Evolutionary conservation across 768 basidiomycete species (phyloP), one percentile per base, ranked within the genome.

Genomic region (Pseudohyphozyma bogoriensis): DNA sequence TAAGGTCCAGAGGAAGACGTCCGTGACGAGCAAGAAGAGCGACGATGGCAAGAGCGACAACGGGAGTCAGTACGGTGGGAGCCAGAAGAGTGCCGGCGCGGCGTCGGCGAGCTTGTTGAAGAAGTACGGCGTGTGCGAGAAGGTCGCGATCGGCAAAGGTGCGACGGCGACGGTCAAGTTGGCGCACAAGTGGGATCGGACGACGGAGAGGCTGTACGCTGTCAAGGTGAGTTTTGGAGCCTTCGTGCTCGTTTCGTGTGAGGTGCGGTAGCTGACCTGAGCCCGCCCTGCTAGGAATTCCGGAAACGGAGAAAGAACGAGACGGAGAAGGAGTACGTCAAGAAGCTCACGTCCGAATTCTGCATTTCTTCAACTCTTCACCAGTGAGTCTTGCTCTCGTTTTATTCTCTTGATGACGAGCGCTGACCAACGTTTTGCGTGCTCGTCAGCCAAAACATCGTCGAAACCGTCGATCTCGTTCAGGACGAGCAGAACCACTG

Each of bases 261-360:
- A 46, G 8, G 49, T 9, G 5, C 7, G 13, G 33, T n/a, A 18
- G 45, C 58, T 39, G 20, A 37, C 42, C n/a, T 32, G 26, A 26
- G 26, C n/a, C 13, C 20, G 4, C 28, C 16, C 29, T 40, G 50
- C 32, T 58, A 93, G 90, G 93, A 99, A 76, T 99, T 99, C 79
- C 86, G 93, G 55, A 96, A 95, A 74, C 83, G 93, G 64, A 83
- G 93, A 69, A 93, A 92, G 82, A 95, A 93, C 71, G 93, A 99
- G 77, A 84, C 91, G 8, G 93, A 99, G 76, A 95, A 95, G 74
- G 93, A 99, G 77, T 99, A 99, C 71, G 85, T 99, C 77, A 99
- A 99, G 83, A 99, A 99, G 75, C 85, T 99, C 69, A 99, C 93
- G 9, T 90, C 93, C 29, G 93, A 97, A 73, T 97, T 96, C 76